Percentiles rank a stretch among this genome's conserved stretches.
phyloP scores from a whole-genome alignment of 2,329 filamentous ascomycete genomes.

The Scedosporium minutisporum region DNA sequence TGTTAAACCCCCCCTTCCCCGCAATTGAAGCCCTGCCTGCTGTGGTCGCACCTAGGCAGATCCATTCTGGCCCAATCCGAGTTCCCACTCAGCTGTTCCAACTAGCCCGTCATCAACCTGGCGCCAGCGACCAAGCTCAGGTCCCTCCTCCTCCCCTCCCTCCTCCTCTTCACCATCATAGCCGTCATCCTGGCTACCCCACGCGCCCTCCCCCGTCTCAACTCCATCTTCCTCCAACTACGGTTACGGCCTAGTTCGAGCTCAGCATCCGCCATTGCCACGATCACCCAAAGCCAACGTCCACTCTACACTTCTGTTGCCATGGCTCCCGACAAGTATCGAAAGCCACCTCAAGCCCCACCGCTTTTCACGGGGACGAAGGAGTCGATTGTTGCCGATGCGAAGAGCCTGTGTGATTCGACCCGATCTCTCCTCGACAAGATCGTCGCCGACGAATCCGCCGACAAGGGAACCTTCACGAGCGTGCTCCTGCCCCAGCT shows the following conservation, averaged over 20 bases:
- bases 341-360: slow-evolving; percentile 66
- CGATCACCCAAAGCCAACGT: slow-evolving; percentile 5
- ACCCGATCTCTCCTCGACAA: slow-evolving; percentile 57
- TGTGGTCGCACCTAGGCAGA: neutral
- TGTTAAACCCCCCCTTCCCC: neutral
- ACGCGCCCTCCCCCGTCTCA: slow-evolving; percentile 48
- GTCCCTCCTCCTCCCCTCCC: slow-evolving; percentile 16
- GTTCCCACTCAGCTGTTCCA: neutral
- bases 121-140: slow-evolving; percentile 6
- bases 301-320: slow-evolving; percentile 32
- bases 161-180: slow-evolving; percentile 46
- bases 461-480: slow-evolving; percentile 41
- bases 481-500: slow-evolving; percentile 58
- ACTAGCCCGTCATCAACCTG: slow-evolving; percentile 4
- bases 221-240: slow-evolving; percentile 47
- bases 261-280: slow-evolving; percentile 16
- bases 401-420: slow-evolving; percentile 54
- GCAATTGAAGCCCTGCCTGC: neutral
- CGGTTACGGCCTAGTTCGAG: slow-evolving; percentile 22
- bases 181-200: slow-evolving; percentile 58
- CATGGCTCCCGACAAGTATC: slow-evolving; percentile 60
- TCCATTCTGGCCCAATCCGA: neutral
- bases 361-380: slow-evolving; percentile 69
- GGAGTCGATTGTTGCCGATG: slow-evolving; percentile 56
- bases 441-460: slow-evolving; percentile 52